phyloP scores from a whole-genome alignment of 345 rosid species.

The Zanthoxylum bungeanum region DNA sequence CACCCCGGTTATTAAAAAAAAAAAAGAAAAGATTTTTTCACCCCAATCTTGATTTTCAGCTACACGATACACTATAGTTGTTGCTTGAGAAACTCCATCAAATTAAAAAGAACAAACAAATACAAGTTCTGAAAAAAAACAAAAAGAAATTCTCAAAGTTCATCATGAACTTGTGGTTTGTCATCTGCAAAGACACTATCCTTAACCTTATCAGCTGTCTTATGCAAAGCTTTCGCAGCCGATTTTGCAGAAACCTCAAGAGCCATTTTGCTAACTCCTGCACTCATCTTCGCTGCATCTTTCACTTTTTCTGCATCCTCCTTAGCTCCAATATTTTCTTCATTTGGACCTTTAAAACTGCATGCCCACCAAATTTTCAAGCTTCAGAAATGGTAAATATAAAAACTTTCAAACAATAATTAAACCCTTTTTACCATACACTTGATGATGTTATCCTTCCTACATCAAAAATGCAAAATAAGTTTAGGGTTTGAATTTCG shows the following conservation, averaged over 20 bases:
- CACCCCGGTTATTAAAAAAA: no score
- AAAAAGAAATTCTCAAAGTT: constrained; percentile 22
- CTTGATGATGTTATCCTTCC: neutral
- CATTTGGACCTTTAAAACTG: constrained; percentile 48
- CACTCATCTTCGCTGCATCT: constrained; percentile 55
- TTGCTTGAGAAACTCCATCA: neutral
- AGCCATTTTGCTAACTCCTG: constrained; percentile 31
- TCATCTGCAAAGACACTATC: constrained; percentile 13
- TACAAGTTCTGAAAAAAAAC: neutral
- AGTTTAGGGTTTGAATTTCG: no score
- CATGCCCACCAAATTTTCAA: neutral
- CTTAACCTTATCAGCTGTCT: constrained; percentile 44
- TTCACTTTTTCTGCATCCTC: constrained; percentile 36
- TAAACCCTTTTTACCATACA: neutral
- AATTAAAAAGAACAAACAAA: neutral
- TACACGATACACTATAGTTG: neutral
- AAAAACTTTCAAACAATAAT: neutral
- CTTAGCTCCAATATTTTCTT: constrained; percentile 11
- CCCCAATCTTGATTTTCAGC: neutral
- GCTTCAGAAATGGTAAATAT: neutral
- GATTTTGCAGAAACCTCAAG: constrained; percentile 55
- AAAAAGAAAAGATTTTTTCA: no score
- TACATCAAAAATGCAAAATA: neutral
- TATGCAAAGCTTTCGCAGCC: constrained; percentile 47
- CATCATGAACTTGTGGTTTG: constrained; percentile 29